Conservation (phyloP, 2,329 filamentous ascomycete species). For the Botryotinia globosa region DNA sequence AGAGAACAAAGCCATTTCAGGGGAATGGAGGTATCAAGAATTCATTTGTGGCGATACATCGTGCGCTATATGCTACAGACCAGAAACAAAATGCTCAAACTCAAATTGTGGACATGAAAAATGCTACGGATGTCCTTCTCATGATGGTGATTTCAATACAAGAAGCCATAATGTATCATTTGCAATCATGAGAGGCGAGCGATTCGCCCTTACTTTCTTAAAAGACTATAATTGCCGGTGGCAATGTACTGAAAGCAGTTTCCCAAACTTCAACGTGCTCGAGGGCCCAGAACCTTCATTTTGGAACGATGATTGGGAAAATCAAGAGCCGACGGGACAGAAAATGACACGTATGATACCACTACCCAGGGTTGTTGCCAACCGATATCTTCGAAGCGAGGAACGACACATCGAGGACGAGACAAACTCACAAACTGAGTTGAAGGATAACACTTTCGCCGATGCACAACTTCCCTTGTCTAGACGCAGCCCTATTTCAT, state of each 20-base stretch:
- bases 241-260: background rate
- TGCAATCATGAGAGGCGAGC: background rate
- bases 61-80: background rate
- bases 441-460: background rate
- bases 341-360: background rate
- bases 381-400: background rate
- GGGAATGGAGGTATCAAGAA: background rate
- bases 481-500: background rate
- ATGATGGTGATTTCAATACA: background rate
- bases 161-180: background rate
- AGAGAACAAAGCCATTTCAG: background rate
- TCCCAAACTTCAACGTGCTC: background rate
- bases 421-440: background rate
- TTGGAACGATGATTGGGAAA: background rate
- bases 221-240: background rate
- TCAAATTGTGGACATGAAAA: background rate
- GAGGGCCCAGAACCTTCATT: background rate
- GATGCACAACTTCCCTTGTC: background rate
- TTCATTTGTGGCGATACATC: background rate
- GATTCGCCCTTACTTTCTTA: background rate
- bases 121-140: background rate
- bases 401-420: background rate
- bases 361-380: background rate
- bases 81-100: background rate
- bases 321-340: background rate